Evolutionary conservation across 2,329 filamentous ascomycete species (phyloP).

Genomic region (Polytolypa hystricis): DNA sequence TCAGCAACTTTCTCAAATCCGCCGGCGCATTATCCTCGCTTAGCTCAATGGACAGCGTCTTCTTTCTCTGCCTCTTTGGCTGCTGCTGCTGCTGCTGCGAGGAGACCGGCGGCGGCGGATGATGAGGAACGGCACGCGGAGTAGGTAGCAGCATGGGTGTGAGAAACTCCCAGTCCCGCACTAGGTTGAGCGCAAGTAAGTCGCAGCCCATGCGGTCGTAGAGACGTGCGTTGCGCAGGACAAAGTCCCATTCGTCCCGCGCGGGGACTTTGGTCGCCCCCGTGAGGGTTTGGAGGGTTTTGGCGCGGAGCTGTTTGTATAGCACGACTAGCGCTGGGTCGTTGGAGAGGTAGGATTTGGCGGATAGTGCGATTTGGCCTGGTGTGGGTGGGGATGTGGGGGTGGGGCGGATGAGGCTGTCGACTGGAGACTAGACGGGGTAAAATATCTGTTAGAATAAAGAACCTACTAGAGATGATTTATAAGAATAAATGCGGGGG

Average conservation of each 20-base stretch:
- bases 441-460: constrained; percentile 12
- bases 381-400: constrained; percentile 50
- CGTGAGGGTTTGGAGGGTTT: constrained; percentile 69
- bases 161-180: constrained; percentile 42
- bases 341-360: constrained; percentile 74
- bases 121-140: too few species aligned
- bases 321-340: constrained; percentile 81
- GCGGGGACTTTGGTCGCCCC: constrained; percentile 75
- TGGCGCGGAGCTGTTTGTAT: constrained; percentile 74
- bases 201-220: constrained; percentile 93
- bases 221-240: constrained; percentile 70
- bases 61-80: constrained; percentile 29
- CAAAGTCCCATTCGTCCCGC: constrained; percentile 75
- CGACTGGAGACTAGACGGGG: constrained; percentile 59
- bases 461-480: constrained; percentile 4
- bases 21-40: too few species aligned
- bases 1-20: constrained; percentile 57
- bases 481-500: neutral
- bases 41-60: constrained; percentile 15
- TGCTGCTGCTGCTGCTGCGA: constrained; percentile 15
- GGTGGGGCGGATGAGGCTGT: constrained; percentile 47
- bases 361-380: constrained; percentile 47
- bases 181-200: constrained; percentile 72
- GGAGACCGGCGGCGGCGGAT: too few species aligned
- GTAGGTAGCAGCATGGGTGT: too few species aligned